Base-by-base conservation (phyloP, 768 basidiomycete species). In the Lactifluus pinguis region DNA sequence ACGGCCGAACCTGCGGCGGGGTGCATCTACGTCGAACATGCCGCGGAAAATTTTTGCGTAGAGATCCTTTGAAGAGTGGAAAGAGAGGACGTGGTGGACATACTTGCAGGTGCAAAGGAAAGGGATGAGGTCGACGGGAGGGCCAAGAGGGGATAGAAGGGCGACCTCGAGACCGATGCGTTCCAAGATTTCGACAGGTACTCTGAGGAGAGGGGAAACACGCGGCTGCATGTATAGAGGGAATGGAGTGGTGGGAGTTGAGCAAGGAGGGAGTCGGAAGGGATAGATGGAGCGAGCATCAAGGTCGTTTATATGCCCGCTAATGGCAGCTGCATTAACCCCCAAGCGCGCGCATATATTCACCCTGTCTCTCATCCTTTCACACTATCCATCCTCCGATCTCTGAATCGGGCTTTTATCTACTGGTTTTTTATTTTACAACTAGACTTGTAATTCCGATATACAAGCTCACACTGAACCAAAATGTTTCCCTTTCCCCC, bases 1-100 rank as follows among this genome's bases (percentile, higher is more conserved):
- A 0, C 75, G 72, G 15, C 72, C 69, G 59, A 85, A 77, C 47
- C 89, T 77, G 25, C 88, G 79, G 1, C 62, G 36, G 47, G 81
- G 73, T 0, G 86, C 82, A 29, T 71, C 70, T 2, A 64, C 53
- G 69, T 89, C 86, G 73, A 88, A 89, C 67, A 76, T 79, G 68
- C 69, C 58, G 14, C 73, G 73, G 67, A 82, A 88, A 7, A 89
- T 76, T 36, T 74, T 71, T 0, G 82, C 76, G 63, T 79, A 81
- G 55, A 89, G 78, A 21, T 72, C 59, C 7, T 70, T 69, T 52
- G 74, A 70, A 25, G 52, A 52, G 55, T 71, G 65, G 0, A 64
- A 57, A 9, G 60, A 56, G 65, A 86, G 77, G 0, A 65, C 54
- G 36, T 52, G 10, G 67, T 81, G 57, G 19, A 87, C 66, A 49